Conservation (phyloP, 768 basidiomycete genomes). For the Lactarius akahatsu region DNA sequence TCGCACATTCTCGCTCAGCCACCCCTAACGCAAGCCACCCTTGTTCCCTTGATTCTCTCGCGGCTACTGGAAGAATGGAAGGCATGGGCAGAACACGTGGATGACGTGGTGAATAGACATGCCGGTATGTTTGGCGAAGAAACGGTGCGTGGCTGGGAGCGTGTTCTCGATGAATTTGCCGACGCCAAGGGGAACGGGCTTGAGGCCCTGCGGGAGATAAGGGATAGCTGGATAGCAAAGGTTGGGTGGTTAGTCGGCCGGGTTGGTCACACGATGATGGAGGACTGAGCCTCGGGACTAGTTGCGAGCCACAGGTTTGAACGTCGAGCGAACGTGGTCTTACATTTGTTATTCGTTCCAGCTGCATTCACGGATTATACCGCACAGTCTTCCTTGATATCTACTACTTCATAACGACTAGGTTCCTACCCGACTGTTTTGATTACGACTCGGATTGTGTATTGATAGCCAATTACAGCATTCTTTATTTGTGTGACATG, state of each 20-base stretch:
- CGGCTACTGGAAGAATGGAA: conserved; percentile 74
- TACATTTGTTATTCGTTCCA: conserved; percentile 19
- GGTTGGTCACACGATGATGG: conserved; percentile 38
- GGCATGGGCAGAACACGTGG: conserved; percentile 71
- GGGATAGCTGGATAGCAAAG: conserved; percentile 68
- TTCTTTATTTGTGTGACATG: conserved; percentile 13
- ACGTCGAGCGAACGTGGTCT: conserved; percentile 6
- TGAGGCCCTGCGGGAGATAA: conserved; percentile 44
- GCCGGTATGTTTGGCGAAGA: conserved; percentile 81
- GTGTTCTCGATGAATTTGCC: conserved; percentile 64
- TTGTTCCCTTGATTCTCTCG: conserved; percentile 58
- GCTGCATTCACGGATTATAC: conserved; percentile 24
- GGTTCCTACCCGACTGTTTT: conserved; percentile 21
- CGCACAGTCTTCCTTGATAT: conserved; percentile 22
- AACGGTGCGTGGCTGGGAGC: conserved; percentile 66
- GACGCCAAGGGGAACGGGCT: conserved; percentile 48
- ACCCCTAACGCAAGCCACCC: conserved; percentile 56
- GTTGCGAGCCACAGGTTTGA: background rate
- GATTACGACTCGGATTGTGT: conserved; percentile 23
- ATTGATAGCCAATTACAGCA: conserved; percentile 17
- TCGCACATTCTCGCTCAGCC: conserved; percentile 69
- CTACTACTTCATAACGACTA: conserved; percentile 21
- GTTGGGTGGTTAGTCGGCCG: conserved; percentile 77
- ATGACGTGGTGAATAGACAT: conserved; percentile 64
- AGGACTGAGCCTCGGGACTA: conserved; percentile 29